Evolutionary conservation across 75 land plant genomes (phyloP), one percentile per base, ranked within the genome.

Genomic region (Ceratopteris richardii): DNA sequence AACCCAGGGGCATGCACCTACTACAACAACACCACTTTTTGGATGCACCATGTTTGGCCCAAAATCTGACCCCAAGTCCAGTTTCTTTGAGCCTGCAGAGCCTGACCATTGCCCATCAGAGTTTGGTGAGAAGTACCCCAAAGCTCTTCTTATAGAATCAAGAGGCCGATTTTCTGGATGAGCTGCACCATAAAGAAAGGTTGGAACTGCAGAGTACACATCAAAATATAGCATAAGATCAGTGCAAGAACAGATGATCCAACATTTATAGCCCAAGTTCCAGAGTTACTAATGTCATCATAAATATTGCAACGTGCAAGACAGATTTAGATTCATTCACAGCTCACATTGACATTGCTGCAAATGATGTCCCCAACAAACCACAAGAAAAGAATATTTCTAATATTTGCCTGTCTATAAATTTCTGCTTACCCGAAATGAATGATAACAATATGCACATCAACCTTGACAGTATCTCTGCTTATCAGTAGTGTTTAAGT

Each of bases 1-100:
- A 22, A 94, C 81, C 96, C 96, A 94, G 3, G 60, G 64, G 19
- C 85, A 89, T 56, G 98, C 85, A 24, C 98, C 98, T 21, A 89
- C 73, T 13, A 80, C 67, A 26, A 89, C 68, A 16, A 94, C 76
- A 2, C 98, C 98, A 59, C 62, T 83, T 18, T 63, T 64, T 64
- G 44, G 55, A 28, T 36, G 39, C 7, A 54, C 77, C 27, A 58
- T 51, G 22, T 24, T 0, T 39, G 98, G 96, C 31, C 98, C 98
- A 29, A 54, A 75, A 57, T 94, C 90, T 44, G 98, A 83, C 29
- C 62, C 61, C 30, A 77, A 56, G 21, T 30, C 46, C 22, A 76
- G 51, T 11, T 54, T 23, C 29, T 72, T 59, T 23, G 66, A 48
- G 43, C 39, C 51, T 9, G 60, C 23, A 19, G 76, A 70, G 7